These are phyloP conservation scores for Salix arbutifolia DNA, from an alignment of 345 rosid genomes.

Conservation along the genomic window DNA sequence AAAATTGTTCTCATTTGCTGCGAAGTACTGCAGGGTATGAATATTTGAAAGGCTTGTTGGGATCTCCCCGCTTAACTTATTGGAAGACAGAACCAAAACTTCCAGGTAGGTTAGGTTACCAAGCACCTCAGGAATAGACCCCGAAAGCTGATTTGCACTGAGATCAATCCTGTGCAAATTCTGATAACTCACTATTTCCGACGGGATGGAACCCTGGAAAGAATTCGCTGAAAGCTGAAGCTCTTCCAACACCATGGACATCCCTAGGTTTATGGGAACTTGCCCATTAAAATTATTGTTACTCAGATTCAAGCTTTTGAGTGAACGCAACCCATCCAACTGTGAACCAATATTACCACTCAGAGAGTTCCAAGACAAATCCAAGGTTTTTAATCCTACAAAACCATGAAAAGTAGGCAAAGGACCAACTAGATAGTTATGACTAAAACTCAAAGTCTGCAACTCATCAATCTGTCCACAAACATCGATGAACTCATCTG, in stretches of 20 bases:
- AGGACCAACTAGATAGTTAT: constrained; percentile 33
- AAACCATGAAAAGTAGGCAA: constrained; percentile 50
- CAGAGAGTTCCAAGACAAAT: constrained; percentile 46
- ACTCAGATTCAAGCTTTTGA: constrained; percentile 45
- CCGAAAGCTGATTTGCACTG: constrained; percentile 39
- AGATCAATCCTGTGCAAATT: constrained; percentile 51
- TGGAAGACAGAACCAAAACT: constrained; percentile 47
- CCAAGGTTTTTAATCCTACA: constrained; percentile 46
- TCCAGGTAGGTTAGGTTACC: constrained; percentile 46
- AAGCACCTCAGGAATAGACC: constrained; percentile 43
- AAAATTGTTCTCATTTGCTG: constrained; percentile 54
- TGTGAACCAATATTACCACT: constrained; percentile 34
- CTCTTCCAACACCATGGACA: constrained; percentile 33
- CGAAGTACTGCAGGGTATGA: constrained; percentile 43
- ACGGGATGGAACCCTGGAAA: constrained; percentile 51
- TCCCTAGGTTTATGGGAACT: constrained; percentile 42
- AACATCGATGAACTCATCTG: constrained; percentile 34
- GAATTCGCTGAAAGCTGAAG: constrained; percentile 42
- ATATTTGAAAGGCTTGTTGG: constrained; percentile 42
- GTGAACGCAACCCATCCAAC: constrained; percentile 44
- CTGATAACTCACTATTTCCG: constrained; percentile 24
- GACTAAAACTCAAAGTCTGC: constrained; percentile 49
- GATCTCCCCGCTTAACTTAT: constrained; percentile 39
- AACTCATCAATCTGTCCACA: constrained; percentile 45
- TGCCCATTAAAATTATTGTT: constrained; percentile 34